Evolutionary conservation across 1,284 basidiomycete species (phyloP), one percentile per base, ranked within the genome.

Genomic region (Nidula niveotomentosa): DNA sequence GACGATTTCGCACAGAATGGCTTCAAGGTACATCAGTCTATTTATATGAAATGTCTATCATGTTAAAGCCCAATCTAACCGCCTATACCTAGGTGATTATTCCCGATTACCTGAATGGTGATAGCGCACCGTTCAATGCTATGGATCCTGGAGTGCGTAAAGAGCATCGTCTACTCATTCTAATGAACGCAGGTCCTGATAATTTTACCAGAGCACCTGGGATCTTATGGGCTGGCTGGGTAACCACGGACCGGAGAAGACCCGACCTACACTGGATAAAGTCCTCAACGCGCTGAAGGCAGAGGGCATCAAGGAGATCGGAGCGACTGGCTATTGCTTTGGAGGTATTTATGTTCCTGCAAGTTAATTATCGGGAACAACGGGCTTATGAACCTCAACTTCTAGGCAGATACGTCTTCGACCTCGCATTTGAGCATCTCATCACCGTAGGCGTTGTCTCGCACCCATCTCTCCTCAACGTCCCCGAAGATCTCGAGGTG

Each of bases 1-100:
- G 91, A 93, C 62, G 85, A 84, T 64, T 92, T 86, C 69, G 89
- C 90, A 12, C 75, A 74, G 34, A 87, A 89, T 59, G 90, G 90
- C 9, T 88, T 82, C 76, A 84, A 84, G 69, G 82, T 82, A 56
- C 33, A 65, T 45, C 36, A 23, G 12, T n/a, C 18, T 15, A 15
- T 23, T 47, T 23, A 30, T 30, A 30, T 30, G 30, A 30, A 30
- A n/a, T 36, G 36, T 35, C 13, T n/a, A 10, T 13, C 13, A n/a
- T 33, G 36, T 49, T n/a, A 48, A 10, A 33, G 15, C 30, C 55
- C 23, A 41, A 47, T 5, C 30, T 36, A 10, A 17, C 4, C 10
- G 12, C 52, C 9, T 30, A 13, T 49, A 10, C 23, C 6, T 51
- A 78, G 76, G 79, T 77, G 8, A 73, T 87, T 56, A 61, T 79